Base-by-base conservation (phyloP, 2,329 filamentous ascomycete species). In the Basipetospora chlamydospora region DNA sequence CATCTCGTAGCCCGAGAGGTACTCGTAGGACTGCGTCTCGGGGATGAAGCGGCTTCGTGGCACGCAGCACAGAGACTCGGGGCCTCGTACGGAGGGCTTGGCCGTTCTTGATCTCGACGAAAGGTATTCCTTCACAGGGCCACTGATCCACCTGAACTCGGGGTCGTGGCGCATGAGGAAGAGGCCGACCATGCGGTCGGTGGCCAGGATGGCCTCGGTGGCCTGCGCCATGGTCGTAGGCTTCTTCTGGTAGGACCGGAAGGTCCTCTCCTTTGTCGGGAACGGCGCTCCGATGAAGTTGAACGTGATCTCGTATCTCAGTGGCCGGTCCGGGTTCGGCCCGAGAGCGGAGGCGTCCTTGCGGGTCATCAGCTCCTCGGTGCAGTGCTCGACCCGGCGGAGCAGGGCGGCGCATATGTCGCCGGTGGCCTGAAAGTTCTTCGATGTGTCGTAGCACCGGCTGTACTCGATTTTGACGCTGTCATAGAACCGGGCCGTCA, bases 311-410 rank as follows among this genome's bases (percentile, higher is more conserved):
- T 66, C 63, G 46, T 61, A 72, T 37, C 64, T 56, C 41, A 63
- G 48, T 3, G 61, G 53, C 42, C 69, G 70, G 34, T 57, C 55
- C 28, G 51, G 49, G 22, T 28, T 28, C 43, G 52, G 51, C 30
- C 62, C 57, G 13, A 67, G 54, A 11, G 67, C 67, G 21, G 47
- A 49, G 12, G 61, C 59, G 46, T 72, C 67, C 42, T 60, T 62
- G 39, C 67, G 61, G 17, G 66, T 70, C 45, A 72, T 63, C 39
- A 72, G 55, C 48, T 72, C 67, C 28, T 61, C 49, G 40, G 59
- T 63, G 53, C 64, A 67, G 47, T 70, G 64, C 43, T 66, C 59
- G 30, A 72, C 56, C 26, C 65, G 64, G 20, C 60, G 58, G 10
- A 70, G 47, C n/a, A 72, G 49, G 2, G 59, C 64, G 26, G 61